Evolutionary conservation across 345 rosid genomes (phyloP), one percentile per base, ranked within the genome.

Genomic region (Moringa oleifera): DNA sequence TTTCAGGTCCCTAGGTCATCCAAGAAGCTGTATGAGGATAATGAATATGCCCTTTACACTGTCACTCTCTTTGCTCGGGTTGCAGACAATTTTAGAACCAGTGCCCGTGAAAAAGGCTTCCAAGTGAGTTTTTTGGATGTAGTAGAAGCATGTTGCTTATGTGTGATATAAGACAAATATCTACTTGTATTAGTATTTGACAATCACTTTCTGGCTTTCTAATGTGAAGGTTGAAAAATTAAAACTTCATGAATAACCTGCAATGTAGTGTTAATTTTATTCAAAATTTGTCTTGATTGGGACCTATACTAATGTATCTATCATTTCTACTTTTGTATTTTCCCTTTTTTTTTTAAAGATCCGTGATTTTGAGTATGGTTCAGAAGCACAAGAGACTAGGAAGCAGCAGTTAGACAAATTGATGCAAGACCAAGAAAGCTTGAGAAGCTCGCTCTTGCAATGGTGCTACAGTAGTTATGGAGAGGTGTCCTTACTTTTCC

Each of bases 381-480:
- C 82, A 23, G 96, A 95, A 80, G 97, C 87, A 52, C 96, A 85
- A 70, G 96, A 87, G 75, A 73, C 67, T 61, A 79, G 92, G 70
- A 95, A 91, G 74, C 85, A 89, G 77, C 97, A 95, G 73, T 55
- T 95, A 59, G 94, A 87, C 66, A 85, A 69, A 70, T 73, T 89
- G 79, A 68, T 81, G 57, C 86, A 69, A 65, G 98, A 89, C 69
- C 98, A 95, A 72, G 90, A 89, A 68, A 85, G 66, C 55, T 59
- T 87, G 67, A 88, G 87, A 84, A 87, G 75, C 81, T 87, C 94
- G 37, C 99, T 95, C 73, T 78, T 95, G 90, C 97, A 85, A 37
- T 95, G 99, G 98, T 89, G 96, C 84, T 91, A 91, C 73, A 80
- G 91, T 65, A 85, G 97, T 75, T 95, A 95, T 46, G 99, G 98